Conservation (phyloP, 2,329 filamentous ascomycete species). For the Epichloe brachyelytri region DNA sequence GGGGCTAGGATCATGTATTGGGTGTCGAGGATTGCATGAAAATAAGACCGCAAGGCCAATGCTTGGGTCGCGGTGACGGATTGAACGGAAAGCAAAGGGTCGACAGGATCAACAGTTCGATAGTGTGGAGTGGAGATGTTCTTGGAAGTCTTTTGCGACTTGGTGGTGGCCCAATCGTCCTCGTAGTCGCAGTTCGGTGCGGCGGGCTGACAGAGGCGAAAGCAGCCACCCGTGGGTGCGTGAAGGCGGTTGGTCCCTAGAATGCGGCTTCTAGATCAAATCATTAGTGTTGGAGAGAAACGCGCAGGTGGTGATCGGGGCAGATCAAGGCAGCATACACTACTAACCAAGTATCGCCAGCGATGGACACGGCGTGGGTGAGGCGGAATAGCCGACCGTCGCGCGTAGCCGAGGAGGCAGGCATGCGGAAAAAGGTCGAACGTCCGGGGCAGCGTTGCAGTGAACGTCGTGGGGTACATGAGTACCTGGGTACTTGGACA, state of each 20-base stretch:
- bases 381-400: slow-evolving; percentile 2
- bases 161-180: neutral
- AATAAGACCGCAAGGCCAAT: neutral
- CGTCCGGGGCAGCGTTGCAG: neutral
- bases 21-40: slow-evolving; percentile 4
- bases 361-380: neutral
- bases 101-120: neutral
- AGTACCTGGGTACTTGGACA: neutral
- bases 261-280: neutral
- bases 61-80: slow-evolving; percentile 2
- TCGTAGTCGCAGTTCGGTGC: neutral
- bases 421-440: neutral
- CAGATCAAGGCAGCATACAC: neutral
- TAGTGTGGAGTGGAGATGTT: slow-evolving; percentile 3
- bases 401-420: slow-evolving; percentile 3
- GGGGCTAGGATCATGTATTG: slow-evolving; percentile 5
- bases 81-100: slow-evolving; percentile 1
- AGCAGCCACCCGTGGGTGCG: slow-evolving; percentile 13
- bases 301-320: slow-evolving; percentile 1
- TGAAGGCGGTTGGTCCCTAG: neutral
- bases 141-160: slow-evolving; percentile 2
- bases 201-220: neutral
- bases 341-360: neutral
- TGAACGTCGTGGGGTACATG: neutral
- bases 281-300: neutral